Evolutionary conservation across 2,329 filamentous ascomycete genomes (phyloP).

Genomic region (Didymellaceae sp.): DNA sequence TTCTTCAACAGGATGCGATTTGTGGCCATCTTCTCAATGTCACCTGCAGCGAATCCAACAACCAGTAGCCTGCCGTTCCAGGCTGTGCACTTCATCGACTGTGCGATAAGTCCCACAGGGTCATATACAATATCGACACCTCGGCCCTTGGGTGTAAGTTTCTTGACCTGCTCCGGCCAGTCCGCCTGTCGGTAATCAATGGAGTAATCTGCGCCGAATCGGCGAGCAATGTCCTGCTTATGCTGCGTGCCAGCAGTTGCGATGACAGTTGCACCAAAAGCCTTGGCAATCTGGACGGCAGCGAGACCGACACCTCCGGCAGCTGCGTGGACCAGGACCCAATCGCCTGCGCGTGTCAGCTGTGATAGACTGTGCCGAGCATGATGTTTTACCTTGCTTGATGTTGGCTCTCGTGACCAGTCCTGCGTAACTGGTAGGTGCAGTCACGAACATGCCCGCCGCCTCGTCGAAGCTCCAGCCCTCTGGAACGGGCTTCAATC

Average conservation of each 20-base stretch:
- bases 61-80: constrained; percentile 92
- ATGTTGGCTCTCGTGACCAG: constrained; percentile 79
- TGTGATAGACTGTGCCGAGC: not conserved
- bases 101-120: constrained; percentile 87
- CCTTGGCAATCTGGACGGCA: constrained; percentile 93
- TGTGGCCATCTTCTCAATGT: constrained; percentile 89
- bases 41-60: constrained; percentile 85
- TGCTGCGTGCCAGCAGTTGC: constrained; percentile 83
- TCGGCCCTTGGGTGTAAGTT: constrained; percentile 72
- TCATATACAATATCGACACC: constrained; percentile 95
- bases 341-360: constrained; percentile 65
- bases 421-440: constrained; percentile 85
- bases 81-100: constrained; percentile 86
- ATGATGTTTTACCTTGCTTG: constrained; percentile 56
- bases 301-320: constrained; percentile 91
- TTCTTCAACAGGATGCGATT: constrained; percentile 95
- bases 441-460: constrained; percentile 89
- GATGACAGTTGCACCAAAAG: constrained; percentile 88
- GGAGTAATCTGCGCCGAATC: constrained; percentile 84
- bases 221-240: constrained; percentile 79
- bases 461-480: constrained; percentile 87
- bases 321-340: constrained; percentile 88
- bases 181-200: constrained; percentile 74
- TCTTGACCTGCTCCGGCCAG: constrained; percentile 74
- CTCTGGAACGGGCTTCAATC: constrained; percentile 74